Percentiles rank a stretch among this genome's conserved stretches.
These are phyloP conservation scores for Phytophthora tubulina DNA, from an alignment of 352 stramenopile genomes.

Conservation along the genomic window DNA sequence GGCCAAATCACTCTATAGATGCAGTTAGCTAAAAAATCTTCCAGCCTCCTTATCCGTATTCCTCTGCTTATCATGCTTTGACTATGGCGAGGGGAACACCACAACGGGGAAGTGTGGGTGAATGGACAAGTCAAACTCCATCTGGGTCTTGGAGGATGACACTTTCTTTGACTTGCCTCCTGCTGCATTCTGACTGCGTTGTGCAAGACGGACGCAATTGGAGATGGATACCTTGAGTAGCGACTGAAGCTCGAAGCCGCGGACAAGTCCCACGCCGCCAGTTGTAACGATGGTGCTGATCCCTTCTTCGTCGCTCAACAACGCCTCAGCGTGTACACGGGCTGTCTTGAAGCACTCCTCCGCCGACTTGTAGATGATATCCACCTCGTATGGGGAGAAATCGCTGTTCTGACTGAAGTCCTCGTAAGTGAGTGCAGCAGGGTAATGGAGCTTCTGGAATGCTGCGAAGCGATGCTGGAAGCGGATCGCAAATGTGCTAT, in stretches of 20 bases:
- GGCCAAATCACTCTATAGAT: conserved; percentile 19
- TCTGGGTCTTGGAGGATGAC: conserved; percentile 19
- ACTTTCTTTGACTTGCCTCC: conserved; percentile 45
- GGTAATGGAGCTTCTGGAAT: conserved; percentile 81
- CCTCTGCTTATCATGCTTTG: not conserved
- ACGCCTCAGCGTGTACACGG: conserved; percentile 58
- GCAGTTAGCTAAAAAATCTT: not conserved
- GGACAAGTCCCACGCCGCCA: conserved; percentile 33
- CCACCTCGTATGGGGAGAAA: conserved; percentile 75
- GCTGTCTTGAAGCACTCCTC: conserved; percentile 89
- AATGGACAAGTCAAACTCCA: conserved; percentile 68
- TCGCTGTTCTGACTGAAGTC: conserved; percentile 84
- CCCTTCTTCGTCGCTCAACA: conserved; percentile 53
- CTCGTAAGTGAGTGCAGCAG: conserved; percentile 71
- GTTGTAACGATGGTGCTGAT: conserved; percentile 27
- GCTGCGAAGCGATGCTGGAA: conserved; percentile 84
- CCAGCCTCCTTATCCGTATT: not conserved
- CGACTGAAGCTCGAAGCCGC: conserved; percentile 59
- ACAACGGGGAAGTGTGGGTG: conserved; percentile 80
- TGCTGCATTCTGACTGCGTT: conserved; percentile 51
- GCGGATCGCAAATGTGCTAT: conserved; percentile 72
- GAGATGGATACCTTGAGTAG: conserved; percentile 71
- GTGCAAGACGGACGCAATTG: conserved; percentile 70
- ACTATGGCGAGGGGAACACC: conserved; percentile 44
- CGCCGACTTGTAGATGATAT: conserved; percentile 85